phyloP scores from a whole-genome alignment of 2,329 filamentous ascomycete genomes.

The Exophiala calicioides region DNA sequence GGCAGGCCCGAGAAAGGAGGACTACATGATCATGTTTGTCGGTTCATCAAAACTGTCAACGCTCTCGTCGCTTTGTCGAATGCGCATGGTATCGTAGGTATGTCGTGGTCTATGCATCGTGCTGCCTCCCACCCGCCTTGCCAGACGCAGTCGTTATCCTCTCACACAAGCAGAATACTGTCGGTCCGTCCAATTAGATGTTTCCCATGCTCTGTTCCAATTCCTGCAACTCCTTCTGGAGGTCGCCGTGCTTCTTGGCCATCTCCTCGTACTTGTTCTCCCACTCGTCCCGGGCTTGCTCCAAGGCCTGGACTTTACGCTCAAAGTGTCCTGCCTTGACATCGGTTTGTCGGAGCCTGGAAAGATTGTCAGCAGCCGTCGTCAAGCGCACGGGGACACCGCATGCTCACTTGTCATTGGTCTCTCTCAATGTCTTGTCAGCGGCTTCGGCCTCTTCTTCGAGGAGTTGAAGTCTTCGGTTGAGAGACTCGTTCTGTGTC shows the following conservation, averaged over 20 bases:
- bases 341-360: conserved; percentile 95
- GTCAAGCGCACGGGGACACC: conserved; percentile 6
- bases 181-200: conserved; percentile 61
- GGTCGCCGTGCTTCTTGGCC: conserved; percentile 78
- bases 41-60: conserved; percentile 22
- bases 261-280: conserved; percentile 98
- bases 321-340: conserved; percentile 99
- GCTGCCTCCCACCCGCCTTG: conserved; percentile 15
- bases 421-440: conserved; percentile 93
- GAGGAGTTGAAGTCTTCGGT: conserved; percentile 89
- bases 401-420: conserved; percentile 98
- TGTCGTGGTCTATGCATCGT: conserved; percentile 26
- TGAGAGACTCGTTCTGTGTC: conserved; percentile 86
- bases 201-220: conserved; percentile 90
- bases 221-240: conserved; percentile 88
- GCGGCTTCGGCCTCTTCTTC: conserved; percentile 98
- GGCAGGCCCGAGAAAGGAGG: conserved; percentile 62
- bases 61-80: conserved; percentile 23
- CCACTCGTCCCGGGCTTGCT: conserved; percentile 89
- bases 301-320: conserved; percentile 97
- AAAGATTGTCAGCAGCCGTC: conserved; percentile 3
- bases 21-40: conserved; percentile 34
- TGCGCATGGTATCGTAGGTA: conserved; percentile 29
- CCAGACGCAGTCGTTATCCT: conserved; percentile 30
- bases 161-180: conserved; percentile 22